Percentiles rank a stretch among this genome's conserved stretches.
phyloP scores from a whole-genome alignment of 2,329 filamentous ascomycete species.

The Phyllosticta citrichinensis region DNA sequence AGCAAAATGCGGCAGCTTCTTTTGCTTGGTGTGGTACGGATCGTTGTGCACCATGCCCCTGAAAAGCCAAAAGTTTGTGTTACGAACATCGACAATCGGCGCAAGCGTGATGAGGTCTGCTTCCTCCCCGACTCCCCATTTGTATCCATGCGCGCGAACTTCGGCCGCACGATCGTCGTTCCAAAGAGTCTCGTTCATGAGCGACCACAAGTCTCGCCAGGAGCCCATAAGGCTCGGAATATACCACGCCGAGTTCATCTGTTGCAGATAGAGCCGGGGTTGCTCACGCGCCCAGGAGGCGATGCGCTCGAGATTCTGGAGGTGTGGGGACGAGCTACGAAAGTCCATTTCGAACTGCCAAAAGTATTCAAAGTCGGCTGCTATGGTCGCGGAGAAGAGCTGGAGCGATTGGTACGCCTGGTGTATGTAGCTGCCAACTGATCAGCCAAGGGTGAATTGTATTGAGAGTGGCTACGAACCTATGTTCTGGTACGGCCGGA shows the following conservation, averaged over 20 bases:
- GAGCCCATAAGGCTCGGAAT: conserved; percentile 42
- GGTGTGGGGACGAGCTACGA: conserved; percentile 69
- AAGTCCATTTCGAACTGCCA: conserved; percentile 85
- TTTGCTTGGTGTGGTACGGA: conserved; percentile 61
- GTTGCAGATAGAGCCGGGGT: conserved; percentile 49
- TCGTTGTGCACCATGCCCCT: conserved; percentile 49
- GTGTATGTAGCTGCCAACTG: conserved; percentile 36
- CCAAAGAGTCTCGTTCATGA: conserved; percentile 32
- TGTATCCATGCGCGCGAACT: conserved; percentile 69
- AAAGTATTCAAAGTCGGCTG: conserved; percentile 69
- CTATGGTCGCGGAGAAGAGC: conserved; percentile 58
- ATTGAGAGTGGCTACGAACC: not conserved
- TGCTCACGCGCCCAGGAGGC: conserved; percentile 43
- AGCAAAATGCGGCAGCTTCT: conserved; percentile 44
- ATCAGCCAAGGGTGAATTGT: not conserved
- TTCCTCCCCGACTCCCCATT: conserved; percentile 83
- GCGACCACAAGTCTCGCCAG: conserved; percentile 35
- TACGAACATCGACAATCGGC: conserved; percentile 81
- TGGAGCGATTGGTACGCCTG: conserved; percentile 62
- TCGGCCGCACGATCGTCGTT: conserved; percentile 36
- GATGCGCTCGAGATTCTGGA: conserved; percentile 63
- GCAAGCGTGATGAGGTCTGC: conserved; percentile 88
- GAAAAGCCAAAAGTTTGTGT: conserved; percentile 57
- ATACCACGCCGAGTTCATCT: conserved; percentile 47
- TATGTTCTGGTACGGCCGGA: conserved; percentile 33